A percentile compares a stretch with the other conserved stretches of the same genome.
These are phyloP conservation scores for Backusella psychrophila DNA, from an alignment of 192 early-diverging fungal species.

Conservation along the genomic window DNA sequence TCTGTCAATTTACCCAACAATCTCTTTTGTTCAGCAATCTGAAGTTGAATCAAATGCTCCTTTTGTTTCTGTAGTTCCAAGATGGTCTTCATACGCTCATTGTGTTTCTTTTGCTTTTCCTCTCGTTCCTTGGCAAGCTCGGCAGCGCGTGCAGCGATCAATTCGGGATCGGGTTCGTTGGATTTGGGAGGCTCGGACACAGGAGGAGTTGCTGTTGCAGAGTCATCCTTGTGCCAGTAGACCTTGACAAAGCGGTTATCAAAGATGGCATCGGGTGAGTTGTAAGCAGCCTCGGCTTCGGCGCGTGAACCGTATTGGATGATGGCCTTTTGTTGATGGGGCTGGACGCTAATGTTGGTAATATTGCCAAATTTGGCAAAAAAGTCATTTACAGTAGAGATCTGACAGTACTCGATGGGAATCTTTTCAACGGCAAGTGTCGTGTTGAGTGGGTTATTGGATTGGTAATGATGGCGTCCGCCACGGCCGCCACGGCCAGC, in stretches of 20 bases:
- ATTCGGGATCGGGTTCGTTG: slow-evolving; percentile 38
- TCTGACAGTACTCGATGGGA: slow-evolving; percentile 60
- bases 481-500: slow-evolving; percentile 42
- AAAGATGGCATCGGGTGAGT: slow-evolving; percentile 77
- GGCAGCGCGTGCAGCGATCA: slow-evolving; percentile 42
- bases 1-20: slow-evolving; percentile 56
- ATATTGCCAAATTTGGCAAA: slow-evolving; percentile 79
- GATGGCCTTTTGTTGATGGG: slow-evolving; percentile 49
- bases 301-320: slow-evolving; percentile 58
- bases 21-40: slow-evolving; percentile 64
- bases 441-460: slow-evolving; percentile 37
- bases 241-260: slow-evolving; percentile 86
- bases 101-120: slow-evolving; percentile 47
- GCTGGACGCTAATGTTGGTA: slow-evolving; percentile 68
- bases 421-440: slow-evolving; percentile 76
- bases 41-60: slow-evolving; percentile 52
- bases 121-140: slow-evolving; percentile 45
- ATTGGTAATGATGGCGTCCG: slow-evolving; percentile 32
- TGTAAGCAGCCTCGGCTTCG: slow-evolving; percentile 71
- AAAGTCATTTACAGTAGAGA: slow-evolving; percentile 73
- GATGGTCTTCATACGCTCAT: slow-evolving; percentile 47
- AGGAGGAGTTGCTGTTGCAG: slow-evolving; percentile 7
- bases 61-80: slow-evolving; percentile 58
- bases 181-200: slow-evolving; percentile 19
- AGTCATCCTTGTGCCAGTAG: slow-evolving; percentile 65